These are phyloP conservation scores for Inga oerstediana DNA, from an alignment of 306 rosid genomes.

Conservation along the genomic window DNA sequence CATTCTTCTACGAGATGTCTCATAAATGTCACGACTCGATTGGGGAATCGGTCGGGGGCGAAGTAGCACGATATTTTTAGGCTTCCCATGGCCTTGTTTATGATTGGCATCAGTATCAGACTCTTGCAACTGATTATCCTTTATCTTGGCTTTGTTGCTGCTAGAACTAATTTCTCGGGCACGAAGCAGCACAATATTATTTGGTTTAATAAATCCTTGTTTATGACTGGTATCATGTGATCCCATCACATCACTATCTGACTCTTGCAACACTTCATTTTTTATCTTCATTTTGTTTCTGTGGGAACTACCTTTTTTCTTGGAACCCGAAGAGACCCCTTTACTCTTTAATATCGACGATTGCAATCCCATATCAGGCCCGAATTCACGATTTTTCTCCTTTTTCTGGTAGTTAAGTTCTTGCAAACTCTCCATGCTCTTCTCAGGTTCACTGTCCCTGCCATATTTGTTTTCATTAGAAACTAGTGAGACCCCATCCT, in stretches of 20 bases:
- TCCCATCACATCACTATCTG: conserved; percentile 25
- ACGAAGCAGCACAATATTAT: conserved; percentile 52
- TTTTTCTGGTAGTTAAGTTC: conserved; percentile 47
- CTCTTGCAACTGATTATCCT: conserved; percentile 36
- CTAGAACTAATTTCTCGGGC: conserved; percentile 41
- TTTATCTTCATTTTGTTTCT: conserved; percentile 42
- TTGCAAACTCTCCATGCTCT: conserved; percentile 41
- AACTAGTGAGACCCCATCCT: conserved; percentile 31
- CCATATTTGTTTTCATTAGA: conserved; percentile 38
- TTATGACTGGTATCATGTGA: conserved; percentile 34
- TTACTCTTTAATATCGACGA: conserved; percentile 40
- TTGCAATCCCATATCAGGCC: conserved; percentile 36
- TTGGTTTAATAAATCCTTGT: conserved; percentile 33
- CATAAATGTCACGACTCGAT: conserved; percentile 40
- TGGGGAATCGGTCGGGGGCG: conserved; percentile 48
- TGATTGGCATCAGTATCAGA: conserved; percentile 41
- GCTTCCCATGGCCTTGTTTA: conserved; percentile 34
- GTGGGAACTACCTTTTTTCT: conserved; percentile 35
- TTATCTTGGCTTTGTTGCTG: conserved; percentile 41
- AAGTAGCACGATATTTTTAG: conserved; percentile 51
- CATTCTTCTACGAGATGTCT: conserved; percentile 38
- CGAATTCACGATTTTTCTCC: conserved; percentile 39
- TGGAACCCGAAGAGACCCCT: conserved; percentile 42
- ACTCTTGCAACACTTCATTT: conserved; percentile 31
- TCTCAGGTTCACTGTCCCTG: conserved; percentile 38